A percentile compares a stretch with the other conserved stretches of the same genome.
Evolutionary conservation across 2,329 filamentous ascomycete species (phyloP).

Genomic region (Ophiostoma tasmaniense): DNA sequence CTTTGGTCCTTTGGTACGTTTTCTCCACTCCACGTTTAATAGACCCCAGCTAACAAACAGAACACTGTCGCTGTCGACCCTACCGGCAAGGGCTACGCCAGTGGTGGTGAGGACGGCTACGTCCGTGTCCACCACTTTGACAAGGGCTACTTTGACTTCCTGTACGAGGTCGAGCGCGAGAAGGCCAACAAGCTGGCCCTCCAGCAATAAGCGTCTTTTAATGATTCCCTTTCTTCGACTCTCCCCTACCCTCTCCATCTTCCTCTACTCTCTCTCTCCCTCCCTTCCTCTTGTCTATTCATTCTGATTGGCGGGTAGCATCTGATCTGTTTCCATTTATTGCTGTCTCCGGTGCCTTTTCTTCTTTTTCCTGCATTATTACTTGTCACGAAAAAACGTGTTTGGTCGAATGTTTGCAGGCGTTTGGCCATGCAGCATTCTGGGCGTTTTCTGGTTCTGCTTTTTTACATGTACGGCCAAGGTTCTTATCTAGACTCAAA

Average conservation of each 20-base stretch:
- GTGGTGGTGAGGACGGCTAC: constrained; percentile 96
- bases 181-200: constrained; percentile 38
- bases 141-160: constrained; percentile 96
- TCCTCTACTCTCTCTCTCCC: background rate
- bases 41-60: constrained; percentile 24
- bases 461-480: constrained; percentile 8
- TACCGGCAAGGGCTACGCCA: constrained; percentile 84
- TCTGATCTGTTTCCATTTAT: background rate
- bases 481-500: constrained; percentile 13
- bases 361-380: constrained; percentile 9
- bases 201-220: constrained; percentile 16
- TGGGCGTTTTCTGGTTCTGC: constrained; percentile 13
- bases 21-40: background rate
- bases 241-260: background rate
- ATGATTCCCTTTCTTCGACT: background rate
- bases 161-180: constrained; percentile 97
- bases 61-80: constrained; percentile 96
- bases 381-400: constrained; percentile 10
- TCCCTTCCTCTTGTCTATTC: background rate
- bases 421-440: constrained; percentile 15
- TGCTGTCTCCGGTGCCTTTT: background rate
- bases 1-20: constrained; percentile 69
- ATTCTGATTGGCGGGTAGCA: constrained; percentile 5
- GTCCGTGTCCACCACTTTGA: constrained; percentile 98
- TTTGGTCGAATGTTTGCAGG: constrained; percentile 18